Evolutionary conservation across 2,329 filamentous ascomycete species (phyloP).

Genomic region (Calonectria montana): DNA sequence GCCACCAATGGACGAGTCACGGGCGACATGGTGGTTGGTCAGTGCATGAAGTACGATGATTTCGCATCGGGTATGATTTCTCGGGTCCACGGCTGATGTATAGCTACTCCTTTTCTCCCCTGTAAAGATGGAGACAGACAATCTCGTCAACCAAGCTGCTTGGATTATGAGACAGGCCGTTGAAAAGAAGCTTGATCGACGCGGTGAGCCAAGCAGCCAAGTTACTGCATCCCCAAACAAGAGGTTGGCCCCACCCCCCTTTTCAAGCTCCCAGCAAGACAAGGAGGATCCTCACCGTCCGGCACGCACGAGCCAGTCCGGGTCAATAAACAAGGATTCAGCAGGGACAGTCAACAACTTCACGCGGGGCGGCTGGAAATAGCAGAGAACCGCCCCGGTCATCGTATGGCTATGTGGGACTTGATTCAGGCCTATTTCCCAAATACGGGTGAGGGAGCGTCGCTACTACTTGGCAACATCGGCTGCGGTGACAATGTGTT

Average conservation of each 20-base stretch:
- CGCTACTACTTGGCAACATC: neutral
- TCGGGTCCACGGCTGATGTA: neutral
- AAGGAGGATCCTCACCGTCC: neutral
- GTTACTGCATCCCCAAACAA: neutral
- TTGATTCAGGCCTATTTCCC: neutral
- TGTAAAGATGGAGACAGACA: neutral
- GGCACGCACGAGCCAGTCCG: constrained; percentile 11
- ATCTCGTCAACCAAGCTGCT: constrained; percentile 15
- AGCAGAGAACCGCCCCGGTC: neutral
- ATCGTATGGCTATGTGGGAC: neutral
- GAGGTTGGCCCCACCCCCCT: neutral
- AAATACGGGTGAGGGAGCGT: constrained; percentile 11
- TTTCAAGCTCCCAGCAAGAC: neutral
- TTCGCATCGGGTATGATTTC: constrained; percentile 12
- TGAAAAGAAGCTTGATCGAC: neutral
- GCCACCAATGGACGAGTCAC: neutral
- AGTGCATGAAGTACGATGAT: constrained; percentile 12
- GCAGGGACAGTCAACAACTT: constrained; percentile 2
- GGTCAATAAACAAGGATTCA: neutral
- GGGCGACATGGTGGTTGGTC: neutral
- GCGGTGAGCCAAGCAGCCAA: constrained; percentile 2
- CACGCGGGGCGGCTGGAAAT: constrained; percentile 2
- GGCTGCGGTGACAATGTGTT: neutral
- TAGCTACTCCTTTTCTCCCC: neutral
- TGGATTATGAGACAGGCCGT: neutral